Conservation (phyloP, 495 filamentous ascomycete genomes). For the Diplogelasinospora grovesii region DNA sequence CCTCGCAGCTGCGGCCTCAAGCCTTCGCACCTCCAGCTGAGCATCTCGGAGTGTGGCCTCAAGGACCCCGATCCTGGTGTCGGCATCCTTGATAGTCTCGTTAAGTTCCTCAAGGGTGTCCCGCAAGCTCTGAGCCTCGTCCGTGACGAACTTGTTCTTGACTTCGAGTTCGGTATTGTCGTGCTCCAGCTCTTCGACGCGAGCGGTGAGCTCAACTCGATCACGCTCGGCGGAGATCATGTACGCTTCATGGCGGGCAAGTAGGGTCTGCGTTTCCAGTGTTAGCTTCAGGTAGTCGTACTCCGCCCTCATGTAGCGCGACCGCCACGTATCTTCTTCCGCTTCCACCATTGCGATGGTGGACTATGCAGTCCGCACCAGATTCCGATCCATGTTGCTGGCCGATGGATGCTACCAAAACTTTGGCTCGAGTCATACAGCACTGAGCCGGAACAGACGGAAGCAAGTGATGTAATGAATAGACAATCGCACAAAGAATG, state of each 20-base stretch:
- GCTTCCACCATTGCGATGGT: slow-evolving; percentile 11
- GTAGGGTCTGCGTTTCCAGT: slow-evolving; percentile 71
- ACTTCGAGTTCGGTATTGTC: slow-evolving; percentile 70
- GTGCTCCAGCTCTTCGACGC: slow-evolving; percentile 67
- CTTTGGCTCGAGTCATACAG: too few relatives aligned
- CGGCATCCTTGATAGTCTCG: slow-evolving; percentile 63
- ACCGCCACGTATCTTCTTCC: slow-evolving; percentile 1
- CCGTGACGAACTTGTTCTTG: slow-evolving; percentile 63
- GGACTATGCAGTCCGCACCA: too few relatives aligned
- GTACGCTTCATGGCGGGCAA: slow-evolving; percentile 87
- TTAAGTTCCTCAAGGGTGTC: slow-evolving; percentile 81
- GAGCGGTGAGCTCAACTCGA: slow-evolving; percentile 58
- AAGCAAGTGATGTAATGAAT: too few relatives aligned
- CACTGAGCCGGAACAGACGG: too few relatives aligned
- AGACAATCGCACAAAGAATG: too few relatives aligned
- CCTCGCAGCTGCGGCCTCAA: slow-evolving; percentile 64
- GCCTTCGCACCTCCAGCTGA: slow-evolving; percentile 63
- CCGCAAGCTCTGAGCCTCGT: slow-evolving; percentile 72
- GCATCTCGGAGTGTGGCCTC: slow-evolving; percentile 67
- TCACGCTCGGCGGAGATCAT: slow-evolving; percentile 85
- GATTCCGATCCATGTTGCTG: too few relatives aligned
- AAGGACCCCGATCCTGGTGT: slow-evolving; percentile 63
- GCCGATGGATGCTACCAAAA: too few relatives aligned
- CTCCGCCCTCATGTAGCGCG: slow-evolving; percentile 5
- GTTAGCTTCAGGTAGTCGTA: slow-evolving; percentile 22